Evolutionary conservation across 2,329 filamentous ascomycete genomes (phyloP), one percentile per base, ranked within the genome.

Genomic region (Botrytis sinoallii): DNA sequence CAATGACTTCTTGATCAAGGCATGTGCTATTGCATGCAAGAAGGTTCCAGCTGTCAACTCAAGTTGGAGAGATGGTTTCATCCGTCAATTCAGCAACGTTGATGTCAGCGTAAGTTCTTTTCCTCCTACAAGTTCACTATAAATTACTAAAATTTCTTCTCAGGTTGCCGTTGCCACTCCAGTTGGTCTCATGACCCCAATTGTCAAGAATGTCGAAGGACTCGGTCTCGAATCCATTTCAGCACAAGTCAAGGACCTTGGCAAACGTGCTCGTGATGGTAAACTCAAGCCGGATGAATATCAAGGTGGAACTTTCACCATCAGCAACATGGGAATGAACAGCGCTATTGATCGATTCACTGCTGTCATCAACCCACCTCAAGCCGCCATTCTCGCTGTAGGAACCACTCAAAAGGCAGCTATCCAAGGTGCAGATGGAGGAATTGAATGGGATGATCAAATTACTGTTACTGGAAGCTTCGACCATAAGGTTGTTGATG

Each of bases 301-400:
- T 90, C 95, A 98, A 88, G 96, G 96, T 73, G 96, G 96, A 83
- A 97, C 94, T 83, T 97, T 99, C 86, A 98, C 95, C 84, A 98
- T 99, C 85, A 97, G 93, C 86, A 99, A 99, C 90, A 97, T 99
- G 96, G 96, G 96, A 85, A 99, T 99, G 96, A 99, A 99, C 89
- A 82, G 91, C 66, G 95, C 96, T 69, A 92, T 99, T 76, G 95
- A 98, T 85, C 90, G 95, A 83, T 99, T 99, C 86, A 98, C 96
- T 70, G 96, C 96, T 79, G 93, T 99, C 82, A 97, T 99, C 89
- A 99, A 99, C 90, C 96, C 97, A 78, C 96, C 96, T 71, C 97
- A 99, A 87, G 93, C 96, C 72, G 92, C 91, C 82, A 99, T 99
- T 83, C 88, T 99, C 77, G 95, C 96, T 72, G 93, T 99, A 74